phyloP scores from a whole-genome alignment of 192 early-diverging fungal species.

The Piromyces sp. region DNA sequence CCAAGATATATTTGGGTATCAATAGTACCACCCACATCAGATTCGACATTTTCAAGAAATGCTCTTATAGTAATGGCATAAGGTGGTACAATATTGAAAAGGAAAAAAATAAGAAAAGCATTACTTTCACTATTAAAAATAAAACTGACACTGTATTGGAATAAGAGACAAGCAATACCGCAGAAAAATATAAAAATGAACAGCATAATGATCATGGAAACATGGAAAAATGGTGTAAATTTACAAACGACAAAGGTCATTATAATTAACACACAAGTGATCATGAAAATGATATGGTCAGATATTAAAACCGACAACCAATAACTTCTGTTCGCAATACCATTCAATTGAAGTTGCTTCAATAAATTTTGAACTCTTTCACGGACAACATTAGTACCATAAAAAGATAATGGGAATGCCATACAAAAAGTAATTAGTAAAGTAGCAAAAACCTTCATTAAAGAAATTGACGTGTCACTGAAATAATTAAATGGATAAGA shows the following conservation, averaged over 20 bases:
- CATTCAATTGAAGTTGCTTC: background rate
- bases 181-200: too few relatives aligned
- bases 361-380: background rate
- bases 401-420: too few relatives aligned
- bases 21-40: too few relatives aligned
- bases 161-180: too few relatives aligned
- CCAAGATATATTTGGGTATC: too few relatives aligned
- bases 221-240: background rate
- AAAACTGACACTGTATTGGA: too few relatives aligned
- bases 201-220: too few relatives aligned
- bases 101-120: too few relatives aligned
- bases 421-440: background rate
- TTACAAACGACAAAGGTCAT: background rate
- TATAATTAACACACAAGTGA: background rate
- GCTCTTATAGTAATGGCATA: too few relatives aligned
- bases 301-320: background rate
- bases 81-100: too few relatives aligned
- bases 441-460: background rate
- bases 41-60: too few relatives aligned
- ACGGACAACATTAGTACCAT: background rate
- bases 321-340: background rate
- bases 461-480: background rate
- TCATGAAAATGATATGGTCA: background rate
- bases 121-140: too few relatives aligned
- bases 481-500: background rate